Evolutionary conservation across 2,329 filamentous ascomycete genomes (phyloP).

Genomic region (Venturiaceae sp.): DNA sequence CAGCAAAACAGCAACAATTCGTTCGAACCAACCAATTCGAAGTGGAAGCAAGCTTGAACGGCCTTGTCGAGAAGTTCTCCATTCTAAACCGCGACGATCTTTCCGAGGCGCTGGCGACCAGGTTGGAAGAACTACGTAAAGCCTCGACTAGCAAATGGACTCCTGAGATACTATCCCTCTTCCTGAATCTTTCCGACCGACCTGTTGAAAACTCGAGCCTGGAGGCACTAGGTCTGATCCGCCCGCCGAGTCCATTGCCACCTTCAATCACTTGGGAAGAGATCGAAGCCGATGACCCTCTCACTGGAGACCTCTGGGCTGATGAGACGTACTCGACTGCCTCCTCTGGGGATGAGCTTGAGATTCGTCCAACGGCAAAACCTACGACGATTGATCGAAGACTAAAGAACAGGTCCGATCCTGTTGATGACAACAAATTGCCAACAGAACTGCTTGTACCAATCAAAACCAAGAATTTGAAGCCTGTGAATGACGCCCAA

Average conservation of each 20-base stretch:
- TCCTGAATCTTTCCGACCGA: conserved; percentile 73
- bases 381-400: neutral
- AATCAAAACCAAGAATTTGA: conserved; percentile 12
- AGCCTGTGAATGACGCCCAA: conserved; percentile 28
- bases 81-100: conserved; percentile 71
- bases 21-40: conserved; percentile 39
- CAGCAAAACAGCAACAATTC: conserved; percentile 30
- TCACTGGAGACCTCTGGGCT: conserved; percentile 63
- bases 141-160: conserved; percentile 50
- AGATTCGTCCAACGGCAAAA: conserved; percentile 7
- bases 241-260: conserved; percentile 32
- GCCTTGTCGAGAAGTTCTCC: conserved; percentile 75
- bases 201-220: conserved; percentile 63
- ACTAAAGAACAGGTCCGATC: conserved; percentile 16
- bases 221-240: conserved; percentile 38
- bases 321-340: conserved; percentile 56
- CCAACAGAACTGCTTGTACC: conserved; percentile 18
- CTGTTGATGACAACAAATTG: conserved; percentile 16
- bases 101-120: conserved; percentile 55
- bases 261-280: conserved; percentile 65
- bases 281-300: conserved; percentile 65
- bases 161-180: conserved; percentile 68
- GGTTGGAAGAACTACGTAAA: conserved; percentile 50
- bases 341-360: conserved; percentile 52
- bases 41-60: conserved; percentile 28